phyloP scores from a whole-genome alignment of 805 yeast species.

The Zygotorulaspora sp. region DNA sequence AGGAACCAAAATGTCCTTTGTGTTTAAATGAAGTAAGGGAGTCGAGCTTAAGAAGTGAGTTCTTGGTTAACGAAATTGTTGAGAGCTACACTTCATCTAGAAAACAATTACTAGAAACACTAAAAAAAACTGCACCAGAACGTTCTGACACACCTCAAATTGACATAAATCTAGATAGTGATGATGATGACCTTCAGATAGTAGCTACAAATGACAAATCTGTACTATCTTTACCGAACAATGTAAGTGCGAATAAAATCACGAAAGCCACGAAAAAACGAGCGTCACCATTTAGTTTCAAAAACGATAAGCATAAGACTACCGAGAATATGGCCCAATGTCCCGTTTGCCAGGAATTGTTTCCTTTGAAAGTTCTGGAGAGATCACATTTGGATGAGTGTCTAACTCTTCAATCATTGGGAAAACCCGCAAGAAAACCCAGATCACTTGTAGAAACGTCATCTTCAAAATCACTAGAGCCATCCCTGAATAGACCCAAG shows the following conservation, averaged over 20 bases:
- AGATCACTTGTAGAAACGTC: not conserved
- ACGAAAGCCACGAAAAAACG: slow-evolving; percentile 8
- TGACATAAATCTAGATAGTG: slow-evolving; percentile 30
- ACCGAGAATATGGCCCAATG: slow-evolving; percentile 44
- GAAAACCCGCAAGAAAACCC: slow-evolving; percentile 1
- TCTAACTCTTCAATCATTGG: slow-evolving; percentile 31
- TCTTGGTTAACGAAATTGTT: slow-evolving; percentile 67
- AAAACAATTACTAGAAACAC: slow-evolving; percentile 35
- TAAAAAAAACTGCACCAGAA: slow-evolving; percentile 14
- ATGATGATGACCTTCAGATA: slow-evolving; percentile 32
- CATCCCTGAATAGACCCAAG: slow-evolving; percentile 2
- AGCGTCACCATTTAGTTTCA: slow-evolving; percentile 14
- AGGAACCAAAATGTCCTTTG: slow-evolving; percentile 64
- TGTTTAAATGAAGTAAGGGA: slow-evolving; percentile 70
- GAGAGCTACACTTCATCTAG: slow-evolving; percentile 47
- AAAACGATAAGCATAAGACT: slow-evolving; percentile 10
- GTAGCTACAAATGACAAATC: slow-evolving; percentile 27
- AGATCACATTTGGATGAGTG: slow-evolving; percentile 61
- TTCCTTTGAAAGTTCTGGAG: slow-evolving; percentile 55
- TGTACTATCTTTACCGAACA: slow-evolving; percentile 6
- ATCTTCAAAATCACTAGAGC: not conserved
- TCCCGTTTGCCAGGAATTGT: slow-evolving; percentile 58
- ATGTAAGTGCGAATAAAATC: slow-evolving; percentile 5
- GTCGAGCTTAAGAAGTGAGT: slow-evolving; percentile 61
- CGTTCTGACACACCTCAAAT: slow-evolving; percentile 23